Evolutionary conservation across 306 rosid species (phyloP), one percentile per base, ranked within the genome.

Genomic region (Senna siamea): DNA sequence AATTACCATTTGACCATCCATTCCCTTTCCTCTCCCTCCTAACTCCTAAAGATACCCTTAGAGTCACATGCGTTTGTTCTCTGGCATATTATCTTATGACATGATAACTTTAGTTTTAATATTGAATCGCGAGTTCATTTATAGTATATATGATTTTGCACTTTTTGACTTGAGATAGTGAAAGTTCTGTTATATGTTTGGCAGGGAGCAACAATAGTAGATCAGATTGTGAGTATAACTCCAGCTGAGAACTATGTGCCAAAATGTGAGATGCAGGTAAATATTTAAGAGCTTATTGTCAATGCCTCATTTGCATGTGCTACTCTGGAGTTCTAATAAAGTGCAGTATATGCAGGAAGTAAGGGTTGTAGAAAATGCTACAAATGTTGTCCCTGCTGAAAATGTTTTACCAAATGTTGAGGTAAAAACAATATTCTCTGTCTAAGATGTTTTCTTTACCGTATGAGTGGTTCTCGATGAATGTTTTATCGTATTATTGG

Each of bases 151-250:
- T 12, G 41, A 48, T 46, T 32, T 18, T 76, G 50, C 30, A 15
- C 19, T 47, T 58, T 11, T 7, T 78, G 41, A 15, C 55, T 18
- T 38, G 55, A 17, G n/a, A 50, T 22, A 73, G 38, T 68, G 55
- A 47, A 47, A 32, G 34, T n/a, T 44, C 11, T 63, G 70, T 60
- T 10, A 37, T 18, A 54, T 70, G 6, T 50, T 70, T 73, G 78
- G 19, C 84, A 89, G 92, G 95, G 95, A 56, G 95, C 95, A 60
- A 89, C 95, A 19, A 79, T 89, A 70, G 92, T 89, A 13, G 95
- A 89, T 71, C 85, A 81, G 83, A 83, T 89, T 44, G 92, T 89
- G 80, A 79, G 80, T 65, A 87, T 89, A 79, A 71, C 82, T 60
- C 85, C 86, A 51, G 87, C 77, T 10, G 88, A 89, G 70, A 83